A percentile compares a stretch with the other conserved stretches of the same genome.
These are phyloP conservation scores for Mycena amicta DNA, from an alignment of 768 basidiomycete species.

Conservation along the genomic window DNA sequence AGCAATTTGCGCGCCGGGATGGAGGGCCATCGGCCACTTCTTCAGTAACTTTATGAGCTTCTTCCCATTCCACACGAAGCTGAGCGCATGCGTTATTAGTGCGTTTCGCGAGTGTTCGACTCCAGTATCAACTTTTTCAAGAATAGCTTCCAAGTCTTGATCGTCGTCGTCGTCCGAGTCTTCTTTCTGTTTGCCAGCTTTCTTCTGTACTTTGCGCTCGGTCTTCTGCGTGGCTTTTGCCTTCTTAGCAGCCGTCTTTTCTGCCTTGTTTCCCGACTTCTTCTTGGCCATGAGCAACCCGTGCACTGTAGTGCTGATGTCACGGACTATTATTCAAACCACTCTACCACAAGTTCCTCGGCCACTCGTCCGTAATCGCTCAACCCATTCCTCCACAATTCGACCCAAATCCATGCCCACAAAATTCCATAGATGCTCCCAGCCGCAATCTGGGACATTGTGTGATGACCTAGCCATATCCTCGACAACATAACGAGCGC, in stretches of 20 bases:
- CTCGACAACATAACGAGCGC: slow-evolving; percentile 60
- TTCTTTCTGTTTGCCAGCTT: slow-evolving; percentile 46
- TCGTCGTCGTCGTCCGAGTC: slow-evolving; percentile 62
- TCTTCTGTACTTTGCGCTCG: slow-evolving; percentile 71
- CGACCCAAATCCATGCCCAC: slow-evolving; percentile 60
- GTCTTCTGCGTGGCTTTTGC: slow-evolving; percentile 67
- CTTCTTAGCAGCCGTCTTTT: slow-evolving; percentile 65
- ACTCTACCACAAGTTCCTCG: slow-evolving; percentile 15
- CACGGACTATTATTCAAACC: slow-evolving; percentile 1
- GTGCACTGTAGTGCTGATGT: no score
- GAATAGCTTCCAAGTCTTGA: slow-evolving; percentile 81
- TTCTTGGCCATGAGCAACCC: slow-evolving; percentile 71
- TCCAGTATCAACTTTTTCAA: slow-evolving; percentile 88
- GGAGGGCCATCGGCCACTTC: slow-evolving; percentile 85
- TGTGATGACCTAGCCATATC: slow-evolving; percentile 79
- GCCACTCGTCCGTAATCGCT: slow-evolving; percentile 25
- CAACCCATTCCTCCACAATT: slow-evolving; percentile 50
- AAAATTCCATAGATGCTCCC: slow-evolving; percentile 58
- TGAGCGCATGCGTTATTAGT: no score
- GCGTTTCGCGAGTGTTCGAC: no score
- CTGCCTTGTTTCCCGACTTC: slow-evolving; percentile 47
- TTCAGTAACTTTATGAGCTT: slow-evolving; percentile 79
- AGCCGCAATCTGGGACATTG: slow-evolving; percentile 64
- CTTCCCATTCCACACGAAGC: slow-evolving; percentile 85
- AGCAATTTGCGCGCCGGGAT: slow-evolving; percentile 80